Base-by-base conservation (phyloP, 2,329 filamentous ascomycete species). In the Calonectria fujianensis region DNA sequence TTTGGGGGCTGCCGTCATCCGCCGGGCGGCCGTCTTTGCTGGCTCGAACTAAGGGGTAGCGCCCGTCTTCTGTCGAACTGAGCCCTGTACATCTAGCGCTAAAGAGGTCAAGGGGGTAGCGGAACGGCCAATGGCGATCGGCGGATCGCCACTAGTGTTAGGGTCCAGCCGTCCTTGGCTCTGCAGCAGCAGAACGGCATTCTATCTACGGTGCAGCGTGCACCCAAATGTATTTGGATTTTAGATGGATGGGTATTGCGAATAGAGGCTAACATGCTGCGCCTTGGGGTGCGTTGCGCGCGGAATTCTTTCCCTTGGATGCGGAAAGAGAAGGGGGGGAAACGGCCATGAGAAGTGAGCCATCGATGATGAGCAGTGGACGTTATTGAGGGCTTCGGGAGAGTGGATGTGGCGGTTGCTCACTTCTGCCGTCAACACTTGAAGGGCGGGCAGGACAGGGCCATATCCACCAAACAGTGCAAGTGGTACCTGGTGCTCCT, bases 31-130 rank as follows among this genome's bases (percentile, higher is more conserved):
- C n/a, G 24, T 27, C 37, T 29, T 59, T 16, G 54, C n/a, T 5
- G 35, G 24, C 57, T 41, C 35, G 57, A 61, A 37, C 57, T 61
- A 61, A 24, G 54, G n/a, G 54, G 32, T 59, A 59, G 54, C 54
- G 54, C 54, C 54, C 54, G 54, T 59, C 54, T 45, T 27, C 29
- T 59, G 54, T 59, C 32, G 54, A 59, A 59, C 52, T n/a, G 52
- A 35, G 52, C 32, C 32, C 20, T n/a, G 32, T 14, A 31, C 52
- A 32, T 32, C 20, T 14, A 16, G 54, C 32, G 54, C 54, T 37
- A 59, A 24, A 27, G 32, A n/a, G 31, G 51, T 14, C 6, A 27
- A 10, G 50, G 10, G 48, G 9, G 4, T 2, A 37, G 20, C 16
- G 9, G 20, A n/a, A 45, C 32, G 14, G 54, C 54, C 54, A 59